Conservation (phyloP, 129 eudicot genomes). For the Daucus carota region DNA sequence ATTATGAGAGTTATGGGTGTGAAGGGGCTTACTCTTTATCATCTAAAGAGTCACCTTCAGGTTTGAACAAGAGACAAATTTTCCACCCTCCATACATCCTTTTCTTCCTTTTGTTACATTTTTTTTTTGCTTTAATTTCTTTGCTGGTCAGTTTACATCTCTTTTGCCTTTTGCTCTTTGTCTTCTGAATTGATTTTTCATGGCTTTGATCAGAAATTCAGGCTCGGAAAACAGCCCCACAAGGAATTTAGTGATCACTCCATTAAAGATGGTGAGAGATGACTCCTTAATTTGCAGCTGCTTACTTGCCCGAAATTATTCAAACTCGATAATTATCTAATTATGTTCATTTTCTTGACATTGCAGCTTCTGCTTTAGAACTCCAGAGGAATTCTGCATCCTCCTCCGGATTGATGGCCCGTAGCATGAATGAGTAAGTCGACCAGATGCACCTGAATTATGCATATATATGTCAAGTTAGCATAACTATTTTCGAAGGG, state of each 20-base stretch:
- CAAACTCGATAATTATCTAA: too few relatives aligned
- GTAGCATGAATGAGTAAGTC: conserved; percentile 87
- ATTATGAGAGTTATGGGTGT: conserved; percentile 99
- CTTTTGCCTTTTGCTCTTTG: not conserved
- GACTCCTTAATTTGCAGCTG: not conserved
- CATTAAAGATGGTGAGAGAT: conserved; percentile 75
- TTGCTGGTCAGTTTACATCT: not conserved
- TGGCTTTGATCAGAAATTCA: conserved; percentile 54
- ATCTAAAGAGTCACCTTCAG: conserved; percentile 81
- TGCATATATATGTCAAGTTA: too few relatives aligned
- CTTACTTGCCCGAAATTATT: not conserved
- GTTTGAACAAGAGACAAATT: conserved; percentile 12
- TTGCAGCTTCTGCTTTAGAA: conserved; percentile 63
- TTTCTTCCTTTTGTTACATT: not conserved
- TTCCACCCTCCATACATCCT: not conserved
- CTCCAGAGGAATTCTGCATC: conserved; percentile 74
- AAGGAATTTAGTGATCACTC: conserved; percentile 90
- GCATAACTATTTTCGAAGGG: too few relatives aligned
- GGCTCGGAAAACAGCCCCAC: conserved; percentile 99
- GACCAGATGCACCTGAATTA: not conserved
- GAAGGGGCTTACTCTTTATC: conserved; percentile 96
- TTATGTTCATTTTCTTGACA: not conserved
- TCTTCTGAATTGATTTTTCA: conserved; percentile 4
- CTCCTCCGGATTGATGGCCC: conserved; percentile 84
- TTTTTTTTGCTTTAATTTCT: not conserved